Conservation (phyloP, 2,329 filamentous ascomycete species). For the Aspergillus felis region DNA sequence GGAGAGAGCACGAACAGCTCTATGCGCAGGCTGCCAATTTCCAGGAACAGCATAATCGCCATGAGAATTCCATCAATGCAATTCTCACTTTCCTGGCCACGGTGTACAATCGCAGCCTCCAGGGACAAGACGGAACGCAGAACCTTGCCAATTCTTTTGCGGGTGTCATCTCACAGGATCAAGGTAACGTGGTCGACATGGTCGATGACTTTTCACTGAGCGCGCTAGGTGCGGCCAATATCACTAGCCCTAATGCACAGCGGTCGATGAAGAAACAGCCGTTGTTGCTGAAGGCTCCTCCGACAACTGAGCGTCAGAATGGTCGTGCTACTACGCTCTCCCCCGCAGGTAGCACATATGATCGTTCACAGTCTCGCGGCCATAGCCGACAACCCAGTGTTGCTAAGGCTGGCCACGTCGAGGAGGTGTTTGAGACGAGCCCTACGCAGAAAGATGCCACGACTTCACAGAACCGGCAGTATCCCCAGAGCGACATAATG, state of each 20-base stretch:
- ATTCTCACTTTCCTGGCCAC: slow-evolving; percentile 96
- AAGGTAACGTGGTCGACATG: slow-evolving; percentile 60
- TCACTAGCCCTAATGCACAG: slow-evolving; percentile 33
- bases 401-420: slow-evolving; percentile 35
- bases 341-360: slow-evolving; percentile 32
- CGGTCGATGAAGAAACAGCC: slow-evolving; percentile 45
- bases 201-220: slow-evolving; percentile 48
- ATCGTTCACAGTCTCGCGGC: slow-evolving; percentile 23
- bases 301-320: slow-evolving; percentile 18
- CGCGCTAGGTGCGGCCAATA: slow-evolving; percentile 29
- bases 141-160: slow-evolving; percentile 83
- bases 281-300: slow-evolving; percentile 45
- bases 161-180: slow-evolving; percentile 64
- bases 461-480: slow-evolving; percentile 19
- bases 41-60: slow-evolving; percentile 88
- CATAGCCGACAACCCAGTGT: slow-evolving; percentile 30
- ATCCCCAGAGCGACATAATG: slow-evolving; percentile 46
- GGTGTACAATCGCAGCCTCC: slow-evolving; percentile 89
- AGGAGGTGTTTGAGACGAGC: slow-evolving; percentile 43
- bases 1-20: slow-evolving; percentile 80
- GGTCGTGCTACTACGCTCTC: slow-evolving; percentile 36
- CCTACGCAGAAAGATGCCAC: slow-evolving; percentile 22
- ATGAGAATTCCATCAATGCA: slow-evolving; percentile 98
- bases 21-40: slow-evolving; percentile 86
- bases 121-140: slow-evolving; percentile 71